These are phyloP conservation scores for Phtheirospermum japonicum DNA, from an alignment of 257 asterid species.

Conservation along the genomic window DNA sequence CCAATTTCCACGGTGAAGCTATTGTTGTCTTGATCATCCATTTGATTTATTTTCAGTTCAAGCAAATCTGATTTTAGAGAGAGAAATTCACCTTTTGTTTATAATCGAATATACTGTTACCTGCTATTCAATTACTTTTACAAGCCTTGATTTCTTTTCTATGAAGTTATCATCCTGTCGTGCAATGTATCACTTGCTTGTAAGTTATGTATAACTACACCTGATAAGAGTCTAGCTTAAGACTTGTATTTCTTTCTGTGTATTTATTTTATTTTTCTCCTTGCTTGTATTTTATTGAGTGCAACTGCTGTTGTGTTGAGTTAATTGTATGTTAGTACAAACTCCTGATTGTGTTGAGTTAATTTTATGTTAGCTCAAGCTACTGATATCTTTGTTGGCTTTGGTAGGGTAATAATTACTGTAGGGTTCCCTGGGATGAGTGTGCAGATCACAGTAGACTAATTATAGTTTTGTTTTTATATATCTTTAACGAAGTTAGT, in stretches of 20 bases:
- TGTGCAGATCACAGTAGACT: slow-evolving; percentile 6
- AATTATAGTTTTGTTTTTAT: not conserved
- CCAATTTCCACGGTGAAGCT: not conserved
- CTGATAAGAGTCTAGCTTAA: not conserved
- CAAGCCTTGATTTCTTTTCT: not conserved
- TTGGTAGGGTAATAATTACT: not conserved
- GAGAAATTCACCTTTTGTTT: not conserved
- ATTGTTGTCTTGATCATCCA: not conserved
- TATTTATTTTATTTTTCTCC: not conserved
- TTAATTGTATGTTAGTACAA: not conserved
- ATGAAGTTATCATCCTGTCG: not conserved
- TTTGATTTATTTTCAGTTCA: not conserved
- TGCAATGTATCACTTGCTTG: not conserved
- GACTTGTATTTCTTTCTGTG: not conserved
- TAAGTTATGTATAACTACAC: not conserved
- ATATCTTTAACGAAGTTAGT: not conserved
- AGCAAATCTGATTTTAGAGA: not conserved
- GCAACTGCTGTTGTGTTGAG: not conserved
- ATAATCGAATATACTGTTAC: not conserved
- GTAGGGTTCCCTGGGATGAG: not conserved
- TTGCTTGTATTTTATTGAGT: not conserved
- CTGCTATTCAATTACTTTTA: not conserved
- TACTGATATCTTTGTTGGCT: not conserved
- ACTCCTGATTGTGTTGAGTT: not conserved
- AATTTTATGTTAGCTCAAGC: too few species aligned